Evolutionary conservation across 2,329 filamentous ascomycete genomes (phyloP).

Genomic region (Geosmithia putterillii): DNA sequence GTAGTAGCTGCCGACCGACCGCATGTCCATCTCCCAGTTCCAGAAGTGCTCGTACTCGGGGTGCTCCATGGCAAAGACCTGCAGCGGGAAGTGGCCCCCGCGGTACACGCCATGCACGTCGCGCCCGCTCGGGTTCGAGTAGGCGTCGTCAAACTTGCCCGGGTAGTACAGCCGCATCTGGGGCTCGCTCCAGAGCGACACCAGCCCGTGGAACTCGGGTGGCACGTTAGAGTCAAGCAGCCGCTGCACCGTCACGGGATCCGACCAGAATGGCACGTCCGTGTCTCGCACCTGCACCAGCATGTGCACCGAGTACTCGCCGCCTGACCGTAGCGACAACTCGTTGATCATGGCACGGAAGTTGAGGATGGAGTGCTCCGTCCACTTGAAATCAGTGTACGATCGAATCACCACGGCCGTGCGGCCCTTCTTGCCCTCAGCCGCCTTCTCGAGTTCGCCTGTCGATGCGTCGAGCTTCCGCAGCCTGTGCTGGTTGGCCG

Average conservation of each 20-base stretch:
- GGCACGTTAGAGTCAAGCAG: constrained; percentile 56
- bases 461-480: constrained; percentile 23
- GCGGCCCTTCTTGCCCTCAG: constrained; percentile 35
- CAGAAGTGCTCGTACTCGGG: constrained; percentile 56
- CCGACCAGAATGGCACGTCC: constrained; percentile 69
- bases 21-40: constrained; percentile 62
- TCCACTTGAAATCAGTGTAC: constrained; percentile 70
- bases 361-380: constrained; percentile 65
- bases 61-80: constrained; percentile 50
- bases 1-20: constrained; percentile 54
- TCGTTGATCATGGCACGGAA: constrained; percentile 73
- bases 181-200: constrained; percentile 72
- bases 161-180: constrained; percentile 73
- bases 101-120: constrained; percentile 60
- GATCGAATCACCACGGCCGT: constrained; percentile 71
- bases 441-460: constrained; percentile 15
- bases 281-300: constrained; percentile 76
- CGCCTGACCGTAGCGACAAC: constrained; percentile 63
- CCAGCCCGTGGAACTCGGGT: constrained; percentile 67
- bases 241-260: constrained; percentile 58
- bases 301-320: constrained; percentile 74
- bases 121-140: constrained; percentile 42
- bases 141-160: constrained; percentile 56
- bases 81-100: constrained; percentile 48
- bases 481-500: constrained; percentile 53